Percentiles rank a stretch among this genome's conserved stretches.
These are phyloP conservation scores for Debaryomyces sp. DNA, from an alignment of 1,139 yeast species.

Conservation along the genomic window DNA sequence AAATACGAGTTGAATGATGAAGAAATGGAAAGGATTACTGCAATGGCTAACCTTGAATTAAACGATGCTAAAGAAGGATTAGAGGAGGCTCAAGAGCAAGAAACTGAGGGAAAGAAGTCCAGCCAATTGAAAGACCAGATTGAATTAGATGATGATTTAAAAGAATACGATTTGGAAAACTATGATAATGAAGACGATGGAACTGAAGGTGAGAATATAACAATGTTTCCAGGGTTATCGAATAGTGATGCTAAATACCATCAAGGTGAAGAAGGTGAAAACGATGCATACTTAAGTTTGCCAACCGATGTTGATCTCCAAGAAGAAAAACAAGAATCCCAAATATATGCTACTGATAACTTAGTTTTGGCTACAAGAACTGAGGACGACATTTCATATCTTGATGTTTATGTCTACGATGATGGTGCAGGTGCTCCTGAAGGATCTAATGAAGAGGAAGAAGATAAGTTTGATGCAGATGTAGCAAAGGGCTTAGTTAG, in stretches of 20 bases:
- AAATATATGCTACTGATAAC: conserved; percentile 88
- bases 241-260: conserved; percentile 52
- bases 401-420: conserved; percentile 93
- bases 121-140: conserved; percentile 48
- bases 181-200: conserved; percentile 69
- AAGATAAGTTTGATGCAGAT: conserved; percentile 62
- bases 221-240: conserved; percentile 74
- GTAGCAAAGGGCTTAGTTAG: conserved; percentile 71
- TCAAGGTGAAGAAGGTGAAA: conserved; percentile 58
- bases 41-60: conserved; percentile 81
- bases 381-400: conserved; percentile 89
- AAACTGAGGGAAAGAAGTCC: conserved; percentile 21
- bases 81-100: conserved; percentile 37
- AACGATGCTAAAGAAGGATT: conserved; percentile 71
- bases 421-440: conserved; percentile 86
- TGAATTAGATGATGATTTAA: conserved; percentile 79
- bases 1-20: conserved; percentile 86
- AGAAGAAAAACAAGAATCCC: conserved; percentile 81
- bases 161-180: conserved; percentile 83
- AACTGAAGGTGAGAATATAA: conserved; percentile 52
- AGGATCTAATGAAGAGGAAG: conserved; percentile 64
- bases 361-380: conserved; percentile 90
- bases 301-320: conserved; percentile 65
- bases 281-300: conserved; percentile 73
- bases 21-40: conserved; percentile 88